Percentiles rank a stretch among this genome's conserved stretches.
Evolutionary conservation across 441 rosid genomes (phyloP).

Genomic region (Capsella rubella): DNA sequence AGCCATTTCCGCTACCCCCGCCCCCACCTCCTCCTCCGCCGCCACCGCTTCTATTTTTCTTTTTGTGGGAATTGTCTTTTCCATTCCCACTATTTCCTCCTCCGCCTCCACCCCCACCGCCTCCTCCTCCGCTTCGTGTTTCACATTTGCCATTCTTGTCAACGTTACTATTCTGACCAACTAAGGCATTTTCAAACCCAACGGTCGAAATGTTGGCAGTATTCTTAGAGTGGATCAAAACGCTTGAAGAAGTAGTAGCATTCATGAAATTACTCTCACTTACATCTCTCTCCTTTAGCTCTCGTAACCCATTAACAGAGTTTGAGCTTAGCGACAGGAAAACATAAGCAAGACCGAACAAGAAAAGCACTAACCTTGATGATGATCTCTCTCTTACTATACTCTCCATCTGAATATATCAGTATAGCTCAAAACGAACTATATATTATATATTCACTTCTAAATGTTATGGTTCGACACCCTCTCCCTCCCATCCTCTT

Average conservation of each 20-base stretch:
- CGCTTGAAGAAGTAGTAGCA: constrained; percentile 23
- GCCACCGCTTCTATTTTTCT: constrained; percentile 12
- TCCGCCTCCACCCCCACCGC: constrained; percentile 15
- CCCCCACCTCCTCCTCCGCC: constrained; percentile 13
- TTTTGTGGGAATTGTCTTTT: constrained; percentile 25
- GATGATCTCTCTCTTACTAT: constrained; percentile 35
- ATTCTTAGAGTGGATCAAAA: constrained; percentile 10
- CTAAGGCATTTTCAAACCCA: constrained; percentile 30
- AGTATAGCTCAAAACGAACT: constrained; percentile 23
- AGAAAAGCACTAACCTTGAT: constrained; percentile 25
- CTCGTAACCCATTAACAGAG: constrained; percentile 37
- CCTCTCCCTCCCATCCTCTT: constrained; percentile 23
- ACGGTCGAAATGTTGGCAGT: constrained; percentile 23
- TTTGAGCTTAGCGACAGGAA: constrained; percentile 25
- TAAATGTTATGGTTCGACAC: constrained; percentile 22
- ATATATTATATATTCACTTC: constrained; percentile 13
- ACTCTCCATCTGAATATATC: constrained; percentile 24
- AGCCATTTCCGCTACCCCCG: constrained; percentile 14
- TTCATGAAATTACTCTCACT: constrained; percentile 10
- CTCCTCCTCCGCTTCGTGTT: constrained; percentile 11
- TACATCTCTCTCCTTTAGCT: constrained; percentile 28
- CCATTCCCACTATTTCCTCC: constrained; percentile 5
- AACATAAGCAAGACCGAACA: constrained; percentile 33
- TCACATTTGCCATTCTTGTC: constrained; percentile 18
- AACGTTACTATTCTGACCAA: constrained; percentile 18